phyloP scores from a whole-genome alignment of 2,329 filamentous ascomycete genomes.

The Fusarium sp. region DNA sequence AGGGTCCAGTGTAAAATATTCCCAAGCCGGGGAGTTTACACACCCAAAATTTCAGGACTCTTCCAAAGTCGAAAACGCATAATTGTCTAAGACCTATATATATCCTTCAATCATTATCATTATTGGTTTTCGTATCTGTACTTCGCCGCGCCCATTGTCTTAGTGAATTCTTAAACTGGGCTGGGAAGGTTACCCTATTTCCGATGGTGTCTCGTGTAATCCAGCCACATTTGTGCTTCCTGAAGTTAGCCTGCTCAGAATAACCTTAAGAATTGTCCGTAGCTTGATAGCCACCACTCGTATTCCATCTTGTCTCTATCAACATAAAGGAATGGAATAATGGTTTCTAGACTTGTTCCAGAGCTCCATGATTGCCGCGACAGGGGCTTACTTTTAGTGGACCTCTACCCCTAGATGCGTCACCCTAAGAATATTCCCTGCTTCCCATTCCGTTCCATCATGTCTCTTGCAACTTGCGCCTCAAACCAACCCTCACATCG shows the following conservation, averaged over 20 bases:
- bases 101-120: neutral
- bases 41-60: too few species aligned
- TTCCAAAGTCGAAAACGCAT: too few species aligned
- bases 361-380: neutral
- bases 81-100: neutral
- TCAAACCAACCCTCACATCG: conserved; percentile 1
- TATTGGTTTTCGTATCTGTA: too few species aligned
- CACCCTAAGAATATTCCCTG: conserved; percentile 13
- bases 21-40: too few species aligned
- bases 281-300: neutral
- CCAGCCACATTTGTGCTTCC: neutral
- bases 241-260: too few species aligned
- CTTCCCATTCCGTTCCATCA: conserved; percentile 15
- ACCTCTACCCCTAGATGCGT: conserved; percentile 29
- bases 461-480: conserved; percentile 19
- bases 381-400: conserved; percentile 33
- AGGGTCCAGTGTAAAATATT: too few species aligned
- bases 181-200: neutral
- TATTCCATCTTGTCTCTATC: neutral
- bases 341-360: neutral
- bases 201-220: neutral
- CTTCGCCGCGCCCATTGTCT: neutral
- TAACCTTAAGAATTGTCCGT: neutral
- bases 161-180: neutral
- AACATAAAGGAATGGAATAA: neutral